Conservation (phyloP, 2,329 filamentous ascomycete species). For the Emmonsia crescens region DNA sequence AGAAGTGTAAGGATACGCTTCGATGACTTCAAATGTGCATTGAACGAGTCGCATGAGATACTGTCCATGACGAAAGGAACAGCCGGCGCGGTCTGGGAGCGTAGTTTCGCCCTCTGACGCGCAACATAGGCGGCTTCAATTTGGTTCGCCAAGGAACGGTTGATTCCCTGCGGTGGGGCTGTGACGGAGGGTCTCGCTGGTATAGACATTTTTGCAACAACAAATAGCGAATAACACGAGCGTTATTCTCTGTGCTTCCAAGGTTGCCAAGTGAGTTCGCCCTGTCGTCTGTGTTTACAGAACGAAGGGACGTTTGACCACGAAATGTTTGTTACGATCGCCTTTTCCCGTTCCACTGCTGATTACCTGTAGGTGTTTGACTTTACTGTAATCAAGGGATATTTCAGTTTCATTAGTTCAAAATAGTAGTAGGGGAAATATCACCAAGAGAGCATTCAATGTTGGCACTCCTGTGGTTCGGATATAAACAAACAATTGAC, state of each 20-base stretch:
- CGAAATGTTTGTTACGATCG: not conserved
- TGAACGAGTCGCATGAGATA: not conserved
- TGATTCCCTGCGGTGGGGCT: not conserved
- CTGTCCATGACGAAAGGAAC: not conserved
- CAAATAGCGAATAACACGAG: not conserved
- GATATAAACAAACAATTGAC: not conserved
- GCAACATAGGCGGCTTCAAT: constrained; percentile 1
- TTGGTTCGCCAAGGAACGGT: not conserved
- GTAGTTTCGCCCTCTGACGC: not conserved
- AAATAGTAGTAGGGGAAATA: too few relatives aligned
- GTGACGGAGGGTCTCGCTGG: not conserved
- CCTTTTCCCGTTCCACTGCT: not conserved
- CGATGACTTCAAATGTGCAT: not conserved
- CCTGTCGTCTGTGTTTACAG: not conserved
- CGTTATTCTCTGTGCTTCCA: not conserved
- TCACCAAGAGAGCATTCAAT: not conserved
- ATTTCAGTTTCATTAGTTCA: not conserved
- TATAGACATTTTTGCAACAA: not conserved
- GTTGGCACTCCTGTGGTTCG: not conserved
- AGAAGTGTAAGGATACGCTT: not conserved
- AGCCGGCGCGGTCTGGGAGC: not conserved
- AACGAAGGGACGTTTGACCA: not conserved
- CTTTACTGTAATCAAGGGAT: not conserved
- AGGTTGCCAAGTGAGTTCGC: not conserved
- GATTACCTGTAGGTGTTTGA: not conserved